phyloP scores from a whole-genome alignment of 2,329 filamentous ascomycete genomes.

The Albophoma yamanashiensis region DNA sequence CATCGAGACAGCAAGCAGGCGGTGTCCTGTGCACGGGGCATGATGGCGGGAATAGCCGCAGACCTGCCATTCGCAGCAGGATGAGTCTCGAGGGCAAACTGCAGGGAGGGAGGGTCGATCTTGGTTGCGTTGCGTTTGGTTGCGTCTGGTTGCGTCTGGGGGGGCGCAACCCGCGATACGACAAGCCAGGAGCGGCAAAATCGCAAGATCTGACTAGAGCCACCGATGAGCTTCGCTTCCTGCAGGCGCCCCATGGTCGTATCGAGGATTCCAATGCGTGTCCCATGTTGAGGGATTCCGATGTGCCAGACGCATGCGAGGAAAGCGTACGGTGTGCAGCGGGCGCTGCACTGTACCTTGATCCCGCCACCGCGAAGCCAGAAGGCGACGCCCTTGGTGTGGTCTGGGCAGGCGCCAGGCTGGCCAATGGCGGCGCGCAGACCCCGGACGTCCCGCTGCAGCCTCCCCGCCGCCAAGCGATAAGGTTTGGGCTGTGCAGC shows the following conservation, averaged over 20 bases:
- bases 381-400: not conserved
- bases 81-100: too few relatives aligned
- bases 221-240: not conserved
- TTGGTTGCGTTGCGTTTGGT: not conserved
- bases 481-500: conserved; percentile 1
- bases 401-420: not conserved
- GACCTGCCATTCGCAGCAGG: not conserved
- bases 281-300: too few relatives aligned
- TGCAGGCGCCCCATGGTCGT: not conserved
- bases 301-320: too few relatives aligned
- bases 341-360: not conserved
- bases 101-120: not conserved
- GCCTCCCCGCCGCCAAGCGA: conserved; percentile 1
- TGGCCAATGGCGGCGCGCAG: not conserved
- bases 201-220: too few relatives aligned
- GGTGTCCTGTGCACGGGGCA: not conserved
- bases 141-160: not conserved
- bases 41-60: not conserved
- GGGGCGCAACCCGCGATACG: too few relatives aligned
- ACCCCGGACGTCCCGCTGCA: not conserved
- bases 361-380: not conserved
- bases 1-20: not conserved
- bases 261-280: too few relatives aligned
- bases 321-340: not conserved
- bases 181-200: too few relatives aligned